Evolutionary conservation across 176 grass and related monocot genomes (phyloP), one percentile per base, ranked within the genome.

Genomic region (Paspalum vaginatum): DNA sequence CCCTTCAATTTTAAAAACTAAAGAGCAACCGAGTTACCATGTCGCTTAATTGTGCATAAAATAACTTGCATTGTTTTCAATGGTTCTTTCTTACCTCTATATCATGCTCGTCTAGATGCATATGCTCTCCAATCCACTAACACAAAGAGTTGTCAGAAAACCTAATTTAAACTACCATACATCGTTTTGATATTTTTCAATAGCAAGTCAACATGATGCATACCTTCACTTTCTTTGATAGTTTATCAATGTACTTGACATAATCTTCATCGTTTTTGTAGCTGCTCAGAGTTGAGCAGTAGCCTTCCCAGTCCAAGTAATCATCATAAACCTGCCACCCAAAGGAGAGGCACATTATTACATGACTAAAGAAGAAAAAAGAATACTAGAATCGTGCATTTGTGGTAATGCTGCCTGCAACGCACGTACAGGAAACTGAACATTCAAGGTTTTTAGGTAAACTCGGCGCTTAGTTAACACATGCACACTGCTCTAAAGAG

Each of bases 191-290:
- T 22, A 50, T 32, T 71, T 74, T 51, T 50, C 5, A 65, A 32
- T 32, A 32, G 51, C 16, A 45, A n/a, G 43, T 47, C 37, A 24
- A 24, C 18, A 32, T n/a, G n/a, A 41, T 50, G 55, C 27, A 70
- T 77, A 77, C 74, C 53, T 84, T 77, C 20, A 84, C 60, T 60
- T 68, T 51, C 26, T 77, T 77, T 20, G 25, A 69, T 25, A 84
- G 7, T 70, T 48, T 43, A 70, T 12, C 73, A 60, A 44, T 70
- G 7, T 84, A 84, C 10, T 77, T 69, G 42, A 61, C 62, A 84
- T 60, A 84, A 8, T 41, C 61, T 7, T 17, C 73, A 84, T 77
- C 73, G 20, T 11, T 27, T 42, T 70, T 43, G 25, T 77, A 77
- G 32, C 44, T 60, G 75, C 66, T 67, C 26, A 61, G 22, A 20